Base-by-base conservation (phyloP, 2,329 filamentous ascomycete genomes). In the Xylogone sp. region DNA sequence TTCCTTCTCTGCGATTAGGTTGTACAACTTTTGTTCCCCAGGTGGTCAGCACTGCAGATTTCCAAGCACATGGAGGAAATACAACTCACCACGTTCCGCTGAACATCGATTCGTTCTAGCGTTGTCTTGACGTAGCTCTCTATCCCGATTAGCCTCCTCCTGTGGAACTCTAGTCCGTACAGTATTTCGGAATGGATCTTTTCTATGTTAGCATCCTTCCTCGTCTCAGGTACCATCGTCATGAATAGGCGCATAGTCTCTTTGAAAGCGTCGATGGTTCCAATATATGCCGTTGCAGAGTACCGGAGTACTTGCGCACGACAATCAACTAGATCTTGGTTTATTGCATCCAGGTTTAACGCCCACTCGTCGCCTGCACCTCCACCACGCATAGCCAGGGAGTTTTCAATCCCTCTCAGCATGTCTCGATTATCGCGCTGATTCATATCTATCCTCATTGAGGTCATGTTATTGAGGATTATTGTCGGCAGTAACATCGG, bases 1-100 rank as follows among this genome's bases (percentile, higher is more conserved):
- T 63, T 85, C 82, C 49, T 81, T 79, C 68, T 85, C 82, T 3
- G 81, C 79, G 63, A 84, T 83, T 65, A 85, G 82, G 65, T 84
- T 85, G 66, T 84, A 85, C 7, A 86, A 69, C 81, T 84, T 51
- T 9, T 20, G 24, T n/a, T n/a, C n/a, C n/a, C n/a, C n/a, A n/a
- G n/a, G n/a, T n/a, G n/a, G n/a, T n/a, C n/a, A n/a, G n/a, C n/a
- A n/a, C n/a, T n/a, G n/a, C n/a, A n/a, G n/a, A n/a, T n/a, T n/a
- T n/a, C n/a, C n/a, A n/a, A n/a, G n/a, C n/a, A n/a, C n/a, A n/a
- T n/a, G n/a, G n/a, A n/a, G n/a, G n/a, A 29, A 42, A 46, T 10
- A 16, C 9, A 39, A 70, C 79, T 55, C 67, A 83, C 81, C 50
- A 81, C 81, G 56, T 79, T 77, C 21, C 81, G 72, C 67, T 86